Evolutionary conservation across 139 green algal genomes (phyloP).

Genomic region (Haematococcus lacustris): DNA sequence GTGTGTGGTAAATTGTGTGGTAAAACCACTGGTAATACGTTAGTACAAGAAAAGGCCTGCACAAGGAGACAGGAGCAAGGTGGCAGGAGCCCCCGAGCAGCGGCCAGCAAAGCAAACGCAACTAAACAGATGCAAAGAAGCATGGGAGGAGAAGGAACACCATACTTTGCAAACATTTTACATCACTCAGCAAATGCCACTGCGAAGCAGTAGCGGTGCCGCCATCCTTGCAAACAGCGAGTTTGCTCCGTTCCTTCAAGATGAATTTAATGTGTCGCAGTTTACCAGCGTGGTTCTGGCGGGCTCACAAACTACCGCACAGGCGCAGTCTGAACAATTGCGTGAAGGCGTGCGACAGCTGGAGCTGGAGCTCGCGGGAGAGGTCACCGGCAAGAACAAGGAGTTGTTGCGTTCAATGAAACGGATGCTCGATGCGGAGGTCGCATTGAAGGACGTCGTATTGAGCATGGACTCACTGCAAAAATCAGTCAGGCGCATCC

Average conservation of each 20-base stretch:
- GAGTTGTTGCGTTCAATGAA: slow-evolving; percentile 42
- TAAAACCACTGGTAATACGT: too few species aligned
- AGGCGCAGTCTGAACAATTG: slow-evolving; percentile 54
- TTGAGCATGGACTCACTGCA: slow-evolving; percentile 60
- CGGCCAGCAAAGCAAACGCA: too few species aligned
- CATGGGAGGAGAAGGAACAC: too few species aligned
- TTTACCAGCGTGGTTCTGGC: slow-evolving; percentile 60
- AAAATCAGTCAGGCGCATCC: slow-evolving; percentile 50
- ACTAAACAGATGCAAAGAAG: too few species aligned
- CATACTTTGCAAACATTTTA: too few species aligned
- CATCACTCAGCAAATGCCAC: too few species aligned
- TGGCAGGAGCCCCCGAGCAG: too few species aligned
- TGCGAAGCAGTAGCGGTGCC: too few species aligned
- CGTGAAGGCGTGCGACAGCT: slow-evolving; percentile 49
- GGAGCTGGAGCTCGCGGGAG: slow-evolving; percentile 39
- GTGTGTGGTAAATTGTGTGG: too few species aligned
- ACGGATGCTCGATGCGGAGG: slow-evolving; percentile 49
- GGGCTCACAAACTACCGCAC: slow-evolving; percentile 52
- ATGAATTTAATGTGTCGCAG: slow-evolving; percentile 57
- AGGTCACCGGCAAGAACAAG: slow-evolving; percentile 39
- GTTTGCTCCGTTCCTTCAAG: slow-evolving; percentile 27
- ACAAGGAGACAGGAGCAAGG: too few species aligned
- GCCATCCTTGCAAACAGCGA: too few species aligned
- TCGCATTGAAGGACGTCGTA: slow-evolving; percentile 45
- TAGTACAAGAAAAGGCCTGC: too few species aligned